Conservation (phyloP, 306 rosid genomes). For the Inga leiocalycina region DNA sequence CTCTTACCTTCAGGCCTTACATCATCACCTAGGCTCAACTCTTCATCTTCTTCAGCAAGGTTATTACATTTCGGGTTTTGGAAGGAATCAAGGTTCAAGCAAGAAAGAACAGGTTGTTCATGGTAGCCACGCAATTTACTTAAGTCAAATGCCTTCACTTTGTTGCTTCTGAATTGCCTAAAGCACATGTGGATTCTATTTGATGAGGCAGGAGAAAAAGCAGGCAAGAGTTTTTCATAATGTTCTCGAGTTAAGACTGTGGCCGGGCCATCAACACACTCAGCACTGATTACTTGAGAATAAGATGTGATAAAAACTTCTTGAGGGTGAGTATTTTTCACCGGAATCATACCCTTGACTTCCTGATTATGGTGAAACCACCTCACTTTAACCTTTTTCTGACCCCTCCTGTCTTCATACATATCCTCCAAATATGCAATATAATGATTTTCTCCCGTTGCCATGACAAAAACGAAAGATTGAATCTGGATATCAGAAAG, state of each 20-base stretch:
- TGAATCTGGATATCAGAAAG: slow-evolving; percentile 66
- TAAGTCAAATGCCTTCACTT: slow-evolving; percentile 88
- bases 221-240: slow-evolving; percentile 67
- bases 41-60: slow-evolving; percentile 63
- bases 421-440: slow-evolving; percentile 94
- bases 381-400: slow-evolving; percentile 90
- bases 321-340: slow-evolving; percentile 84
- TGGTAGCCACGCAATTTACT: slow-evolving; percentile 83
- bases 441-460: slow-evolving; percentile 86
- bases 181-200: slow-evolving; percentile 78
- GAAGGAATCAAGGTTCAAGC: slow-evolving; percentile 57
- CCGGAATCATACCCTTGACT: slow-evolving; percentile 74
- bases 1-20: slow-evolving; percentile 70
- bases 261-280: slow-evolving; percentile 95
- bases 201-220: slow-evolving; percentile 59
- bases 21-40: slow-evolving; percentile 53
- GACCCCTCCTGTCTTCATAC: slow-evolving; percentile 97
- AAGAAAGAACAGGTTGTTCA: slow-evolving; percentile 79
- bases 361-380: slow-evolving; percentile 98
- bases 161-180: slow-evolving; percentile 86
- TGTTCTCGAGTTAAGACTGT: slow-evolving; percentile 84
- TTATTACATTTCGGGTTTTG: slow-evolving; percentile 44
- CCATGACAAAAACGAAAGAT: slow-evolving; percentile 96
- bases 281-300: slow-evolving; percentile 94
- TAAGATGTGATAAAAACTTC: slow-evolving; percentile 94